Percentiles rank a stretch among this genome's conserved stretches.
Conservation (phyloP, 2,329 filamentous ascomycete species). For the Trichoderma endophyticum region DNA sequence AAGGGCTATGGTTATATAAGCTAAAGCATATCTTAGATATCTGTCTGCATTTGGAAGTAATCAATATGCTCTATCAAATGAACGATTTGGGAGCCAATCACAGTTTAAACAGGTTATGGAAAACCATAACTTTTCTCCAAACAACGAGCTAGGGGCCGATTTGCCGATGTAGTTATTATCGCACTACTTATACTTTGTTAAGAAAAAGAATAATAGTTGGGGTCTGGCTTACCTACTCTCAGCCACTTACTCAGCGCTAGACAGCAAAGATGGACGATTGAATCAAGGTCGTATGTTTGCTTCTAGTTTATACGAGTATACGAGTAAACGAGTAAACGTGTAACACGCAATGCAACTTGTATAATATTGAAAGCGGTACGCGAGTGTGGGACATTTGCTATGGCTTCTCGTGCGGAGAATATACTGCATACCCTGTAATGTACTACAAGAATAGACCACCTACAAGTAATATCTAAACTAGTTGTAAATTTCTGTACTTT, state of each 20-base stretch:
- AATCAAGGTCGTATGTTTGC: background rate
- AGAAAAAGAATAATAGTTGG: no score
- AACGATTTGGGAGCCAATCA: background rate
- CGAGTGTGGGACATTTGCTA: background rate
- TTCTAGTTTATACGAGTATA: background rate
- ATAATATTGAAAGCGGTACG: background rate
- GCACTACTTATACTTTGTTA: no score
- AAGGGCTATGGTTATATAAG: background rate
- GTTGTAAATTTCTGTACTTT: no score
- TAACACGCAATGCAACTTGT: no score
- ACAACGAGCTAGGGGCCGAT: background rate
- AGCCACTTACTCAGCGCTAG: background rate
- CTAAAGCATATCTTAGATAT: background rate
- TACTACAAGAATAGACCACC: background rate
- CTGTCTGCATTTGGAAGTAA: background rate
- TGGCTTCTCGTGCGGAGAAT: background rate
- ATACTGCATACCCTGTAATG: background rate
- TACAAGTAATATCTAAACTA: background rate
- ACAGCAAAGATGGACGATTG: background rate
- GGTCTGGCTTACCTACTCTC: background rate
- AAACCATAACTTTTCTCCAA: background rate
- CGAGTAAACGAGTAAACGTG: no score
- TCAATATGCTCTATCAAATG: background rate
- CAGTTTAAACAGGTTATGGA: background rate
- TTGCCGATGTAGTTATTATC: background rate